These are phyloP conservation scores for Zygosaccharomyces sapae DNA, from an alignment of 1,139 yeast species.

Conservation along the genomic window DNA sequence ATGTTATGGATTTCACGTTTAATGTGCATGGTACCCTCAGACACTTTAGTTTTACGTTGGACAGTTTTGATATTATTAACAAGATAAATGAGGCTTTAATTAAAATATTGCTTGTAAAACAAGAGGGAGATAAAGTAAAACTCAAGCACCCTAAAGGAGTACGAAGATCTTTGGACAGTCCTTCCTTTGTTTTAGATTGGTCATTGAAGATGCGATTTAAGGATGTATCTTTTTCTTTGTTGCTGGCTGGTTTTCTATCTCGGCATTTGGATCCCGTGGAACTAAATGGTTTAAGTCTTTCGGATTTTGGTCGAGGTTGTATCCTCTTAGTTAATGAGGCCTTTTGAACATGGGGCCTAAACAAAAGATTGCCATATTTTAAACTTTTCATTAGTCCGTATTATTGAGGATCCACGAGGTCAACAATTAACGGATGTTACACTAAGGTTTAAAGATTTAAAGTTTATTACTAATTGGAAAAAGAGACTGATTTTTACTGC, in stretches of 20 bases:
- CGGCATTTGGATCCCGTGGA: constrained; percentile 25
- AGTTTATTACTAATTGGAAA: constrained; percentile 3
- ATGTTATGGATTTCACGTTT: constrained; percentile 15
- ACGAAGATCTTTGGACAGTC: background rate
- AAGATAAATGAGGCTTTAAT: constrained; percentile 15
- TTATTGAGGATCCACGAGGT: constrained; percentile 19
- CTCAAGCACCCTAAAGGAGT: background rate
- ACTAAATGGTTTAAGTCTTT: constrained; percentile 18
- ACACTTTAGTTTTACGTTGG: constrained; percentile 25
- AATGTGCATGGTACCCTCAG: constrained; percentile 27
- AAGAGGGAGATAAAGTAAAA: constrained; percentile 1
- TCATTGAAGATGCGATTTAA: constrained; percentile 26
- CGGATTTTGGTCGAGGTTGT: constrained; percentile 27
- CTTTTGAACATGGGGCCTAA: constrained; percentile 11
- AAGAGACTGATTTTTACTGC: constrained; percentile 15
- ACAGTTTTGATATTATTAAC: constrained; percentile 24
- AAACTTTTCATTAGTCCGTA: constrained; percentile 20
- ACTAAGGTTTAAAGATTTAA: constrained; percentile 18
- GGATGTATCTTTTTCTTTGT: constrained; percentile 23
- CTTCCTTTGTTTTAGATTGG: constrained; percentile 17
- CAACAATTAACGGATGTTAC: constrained; percentile 18
- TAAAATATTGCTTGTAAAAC: constrained; percentile 5
- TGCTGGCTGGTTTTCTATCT: constrained; percentile 25
- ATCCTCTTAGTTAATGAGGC: constrained; percentile 23
- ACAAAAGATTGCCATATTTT: constrained; percentile 16